A percentile compares a stretch with the other conserved stretches of the same genome.
These are phyloP conservation scores for Gossypioides kirkii DNA, from an alignment of 345 rosid species.

Conservation along the genomic window DNA sequence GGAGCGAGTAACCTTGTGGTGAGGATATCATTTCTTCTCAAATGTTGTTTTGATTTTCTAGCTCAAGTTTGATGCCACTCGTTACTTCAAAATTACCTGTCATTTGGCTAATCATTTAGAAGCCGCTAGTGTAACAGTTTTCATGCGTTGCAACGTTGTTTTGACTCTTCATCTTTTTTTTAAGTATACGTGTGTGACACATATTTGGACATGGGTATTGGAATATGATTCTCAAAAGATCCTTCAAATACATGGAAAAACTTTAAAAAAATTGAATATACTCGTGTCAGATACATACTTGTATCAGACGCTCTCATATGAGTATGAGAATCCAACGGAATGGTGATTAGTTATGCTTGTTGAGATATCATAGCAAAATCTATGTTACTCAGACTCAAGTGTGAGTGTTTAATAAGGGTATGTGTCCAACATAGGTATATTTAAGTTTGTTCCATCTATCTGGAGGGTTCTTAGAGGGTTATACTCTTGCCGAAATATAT, in stretches of 20 bases:
- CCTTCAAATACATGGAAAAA: not conserved
- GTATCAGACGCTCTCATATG: not conserved
- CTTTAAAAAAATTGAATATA: not conserved
- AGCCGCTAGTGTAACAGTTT: not conserved
- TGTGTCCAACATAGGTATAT: not conserved
- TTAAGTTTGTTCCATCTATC: not conserved
- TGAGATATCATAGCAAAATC: not conserved
- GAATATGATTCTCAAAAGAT: not conserved
- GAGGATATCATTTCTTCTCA: constrained; percentile 33
- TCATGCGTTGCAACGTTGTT: not conserved
- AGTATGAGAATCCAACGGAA: not conserved
- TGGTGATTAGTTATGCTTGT: not conserved
- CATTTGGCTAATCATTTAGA: not conserved
- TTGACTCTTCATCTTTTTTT: not conserved
- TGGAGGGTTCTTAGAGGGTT: not conserved
- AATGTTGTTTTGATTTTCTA: constrained; percentile 5
- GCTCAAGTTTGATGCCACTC: not conserved
- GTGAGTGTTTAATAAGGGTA: not conserved
- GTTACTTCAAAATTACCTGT: not conserved
- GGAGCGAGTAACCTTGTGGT: constrained; percentile 94
- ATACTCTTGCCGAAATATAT: not conserved
- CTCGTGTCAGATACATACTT: not conserved
- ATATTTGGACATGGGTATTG: not conserved
- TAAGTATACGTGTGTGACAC: not conserved
- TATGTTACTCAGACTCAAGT: not conserved